Base-by-base conservation (phyloP, 371 early-diverging fungal genomes). In the Mortierella sp. region DNA sequence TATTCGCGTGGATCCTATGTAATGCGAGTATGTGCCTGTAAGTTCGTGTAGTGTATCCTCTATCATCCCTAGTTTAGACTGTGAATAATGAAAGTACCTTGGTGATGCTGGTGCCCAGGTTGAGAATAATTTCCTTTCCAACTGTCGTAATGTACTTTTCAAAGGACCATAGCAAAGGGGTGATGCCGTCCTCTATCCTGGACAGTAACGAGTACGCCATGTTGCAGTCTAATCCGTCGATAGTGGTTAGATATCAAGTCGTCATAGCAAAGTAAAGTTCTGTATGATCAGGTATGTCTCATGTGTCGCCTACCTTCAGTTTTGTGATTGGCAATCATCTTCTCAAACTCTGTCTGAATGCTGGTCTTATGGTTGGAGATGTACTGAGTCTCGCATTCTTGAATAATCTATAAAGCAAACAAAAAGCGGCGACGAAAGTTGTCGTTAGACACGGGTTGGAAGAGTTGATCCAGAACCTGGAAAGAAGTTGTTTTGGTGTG, bases 341-440 rank as follows among this genome's bases (percentile, higher is more conserved):
- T 83, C 70, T 91, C 91, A 85, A 96, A 95, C 74, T 96, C 95
- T 43, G 91, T 88, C 51, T 95, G 90, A 54, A 96, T 93, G 29
- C 90, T 88, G 38, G 88, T 83, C 80, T 92, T 91, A 83, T 96
- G 95, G 4, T 92, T 93, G 0, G 93, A 80, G 51, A 96, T 92
- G 75, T 94, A 96, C 81, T 96, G 95, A 1, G 91, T 89, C 80
- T 95, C 96, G 83, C 93, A 95, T 78, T 95, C 96, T 82, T 92
- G 92, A 44, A 94, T 90, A 55, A 95, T 75, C 92, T 92, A 81
- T 48, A 18, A n/a, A 1, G 5, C 0, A 24, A 65, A 48, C 16
- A 38, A 38, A 35, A 56, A 24, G 55, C 8, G 56, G 21, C 6
- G 48, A 14, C 14, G 21, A 0, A 51, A 51, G 7, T 21, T n/a